phyloP scores from a whole-genome alignment of 805 yeast species.

The Starmerella bombi region DNA sequence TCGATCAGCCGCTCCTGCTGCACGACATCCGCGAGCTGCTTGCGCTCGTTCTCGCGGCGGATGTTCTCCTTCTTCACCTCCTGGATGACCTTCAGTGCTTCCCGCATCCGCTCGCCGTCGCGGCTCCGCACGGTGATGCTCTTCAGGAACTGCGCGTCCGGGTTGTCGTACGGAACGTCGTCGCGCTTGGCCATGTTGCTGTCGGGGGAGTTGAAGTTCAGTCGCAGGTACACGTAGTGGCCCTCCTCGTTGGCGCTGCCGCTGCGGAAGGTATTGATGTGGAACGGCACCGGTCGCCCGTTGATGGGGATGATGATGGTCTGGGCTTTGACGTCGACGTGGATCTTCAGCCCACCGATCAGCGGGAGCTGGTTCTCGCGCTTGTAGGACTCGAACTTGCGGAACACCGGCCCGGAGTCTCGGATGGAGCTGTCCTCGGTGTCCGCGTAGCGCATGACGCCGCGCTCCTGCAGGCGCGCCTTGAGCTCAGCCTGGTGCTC shows the following conservation, averaged over 20 bases:
- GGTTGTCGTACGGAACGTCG: slow-evolving; percentile 84
- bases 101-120: slow-evolving; percentile 82
- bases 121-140: slow-evolving; percentile 78
- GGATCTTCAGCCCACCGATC: slow-evolving; percentile 72
- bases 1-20: slow-evolving; percentile 81
- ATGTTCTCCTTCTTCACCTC: slow-evolving; percentile 86
- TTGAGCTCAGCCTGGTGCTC: slow-evolving; percentile 74
- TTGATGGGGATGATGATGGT: slow-evolving; percentile 80
- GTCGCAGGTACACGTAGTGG: slow-evolving; percentile 76
- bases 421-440: slow-evolving; percentile 14
- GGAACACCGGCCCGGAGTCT: slow-evolving; percentile 47
- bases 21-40: slow-evolving; percentile 86
- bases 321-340: slow-evolving; percentile 77
- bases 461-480: slow-evolving; percentile 74
- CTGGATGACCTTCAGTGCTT: slow-evolving; percentile 75
- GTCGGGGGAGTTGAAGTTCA: slow-evolving; percentile 91
- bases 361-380: slow-evolving; percentile 86
- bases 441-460: slow-evolving; percentile 37
- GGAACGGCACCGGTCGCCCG: slow-evolving; percentile 97
- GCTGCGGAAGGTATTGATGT: slow-evolving; percentile 82
- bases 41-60: slow-evolving; percentile 79
- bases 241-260: slow-evolving; percentile 96
- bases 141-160: slow-evolving; percentile 75
- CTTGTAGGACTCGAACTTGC: slow-evolving; percentile 84
- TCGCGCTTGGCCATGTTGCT: slow-evolving; percentile 56